phyloP scores from a whole-genome alignment of 176 grass and related monocot genomes.

The Guadua angustifolia region DNA sequence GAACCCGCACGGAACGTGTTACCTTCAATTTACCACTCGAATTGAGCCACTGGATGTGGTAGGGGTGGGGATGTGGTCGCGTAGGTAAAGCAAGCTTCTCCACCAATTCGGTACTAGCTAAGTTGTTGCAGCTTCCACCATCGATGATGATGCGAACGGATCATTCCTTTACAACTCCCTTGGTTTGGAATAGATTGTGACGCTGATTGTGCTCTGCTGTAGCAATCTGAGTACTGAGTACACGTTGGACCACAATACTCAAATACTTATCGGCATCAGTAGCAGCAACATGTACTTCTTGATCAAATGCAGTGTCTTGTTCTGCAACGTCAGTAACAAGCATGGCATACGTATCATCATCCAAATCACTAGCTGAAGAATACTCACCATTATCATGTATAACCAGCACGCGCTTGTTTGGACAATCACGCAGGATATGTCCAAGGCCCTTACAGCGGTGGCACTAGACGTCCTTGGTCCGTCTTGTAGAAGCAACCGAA shows the following conservation, averaged over 20 bases:
- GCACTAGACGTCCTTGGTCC: not conserved
- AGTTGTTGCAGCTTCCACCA: not conserved
- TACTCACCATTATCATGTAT: not conserved
- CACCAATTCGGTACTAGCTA: not conserved
- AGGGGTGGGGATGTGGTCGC: not conserved
- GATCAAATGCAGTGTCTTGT: not conserved
- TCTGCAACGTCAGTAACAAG: not conserved
- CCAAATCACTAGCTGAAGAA: not conserved
- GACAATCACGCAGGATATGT: not conserved
- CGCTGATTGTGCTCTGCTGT: not conserved
- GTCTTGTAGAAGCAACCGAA: not conserved
- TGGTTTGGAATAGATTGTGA: constrained; percentile 18
- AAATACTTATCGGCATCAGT: not conserved
- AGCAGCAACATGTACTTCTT: not conserved
- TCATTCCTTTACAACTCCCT: not conserved
- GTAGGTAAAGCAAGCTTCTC: not conserved
- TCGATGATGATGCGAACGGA: not conserved
- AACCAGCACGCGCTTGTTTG: not conserved
- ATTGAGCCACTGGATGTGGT: constrained; percentile 5
- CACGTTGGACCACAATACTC: not conserved
- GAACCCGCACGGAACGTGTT: not conserved
- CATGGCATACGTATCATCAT: not conserved
- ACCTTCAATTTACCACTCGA: not conserved
- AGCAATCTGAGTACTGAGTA: not conserved
- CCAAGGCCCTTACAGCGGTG: not conserved